These are phyloP conservation scores for Striga asiatica DNA, from an alignment of 257 asterid species.

Conservation along the genomic window DNA sequence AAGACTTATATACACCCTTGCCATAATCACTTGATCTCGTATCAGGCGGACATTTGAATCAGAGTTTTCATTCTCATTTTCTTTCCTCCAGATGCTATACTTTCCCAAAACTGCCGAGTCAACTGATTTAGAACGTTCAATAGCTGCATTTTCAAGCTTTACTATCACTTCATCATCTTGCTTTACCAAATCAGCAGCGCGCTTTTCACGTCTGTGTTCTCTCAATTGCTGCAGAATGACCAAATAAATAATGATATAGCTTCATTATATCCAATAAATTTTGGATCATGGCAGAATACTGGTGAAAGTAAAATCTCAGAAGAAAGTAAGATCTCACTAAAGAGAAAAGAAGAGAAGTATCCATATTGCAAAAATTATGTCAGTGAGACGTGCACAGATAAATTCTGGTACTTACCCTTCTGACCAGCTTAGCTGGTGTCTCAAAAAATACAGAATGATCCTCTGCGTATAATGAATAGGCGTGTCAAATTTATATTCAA, in stretches of 20 bases:
- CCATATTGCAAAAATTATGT: not conserved
- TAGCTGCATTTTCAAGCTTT: conserved; percentile 93
- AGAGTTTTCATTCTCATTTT: conserved; percentile 75
- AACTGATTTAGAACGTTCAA: conserved; percentile 86
- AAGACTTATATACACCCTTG: conserved; percentile 81
- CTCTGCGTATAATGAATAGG: conserved; percentile 33
- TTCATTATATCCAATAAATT: not conserved
- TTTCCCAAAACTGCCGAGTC: conserved; percentile 95
- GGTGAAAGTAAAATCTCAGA: conserved; percentile 8
- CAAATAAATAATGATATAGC: conserved; percentile 9
- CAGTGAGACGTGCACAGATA: not conserved
- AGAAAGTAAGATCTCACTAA: not conserved
- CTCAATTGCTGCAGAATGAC: conserved; percentile 67
- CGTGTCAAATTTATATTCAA: conserved; percentile 13
- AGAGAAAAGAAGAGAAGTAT: not conserved
- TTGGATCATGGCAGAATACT: conserved; percentile 7
- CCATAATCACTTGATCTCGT: conserved; percentile 96
- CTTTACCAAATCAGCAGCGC: conserved; percentile 74
- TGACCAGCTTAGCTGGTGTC: conserved; percentile 42
- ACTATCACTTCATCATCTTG: conserved; percentile 71
- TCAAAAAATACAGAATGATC: conserved; percentile 39
- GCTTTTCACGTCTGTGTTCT: conserved; percentile 67
- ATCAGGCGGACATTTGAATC: conserved; percentile 88
- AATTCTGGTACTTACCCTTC: conserved; percentile 58
- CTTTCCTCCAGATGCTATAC: conserved; percentile 95